phyloP scores from a whole-genome alignment of 306 rosid species.

The Castanea mollissima region DNA sequence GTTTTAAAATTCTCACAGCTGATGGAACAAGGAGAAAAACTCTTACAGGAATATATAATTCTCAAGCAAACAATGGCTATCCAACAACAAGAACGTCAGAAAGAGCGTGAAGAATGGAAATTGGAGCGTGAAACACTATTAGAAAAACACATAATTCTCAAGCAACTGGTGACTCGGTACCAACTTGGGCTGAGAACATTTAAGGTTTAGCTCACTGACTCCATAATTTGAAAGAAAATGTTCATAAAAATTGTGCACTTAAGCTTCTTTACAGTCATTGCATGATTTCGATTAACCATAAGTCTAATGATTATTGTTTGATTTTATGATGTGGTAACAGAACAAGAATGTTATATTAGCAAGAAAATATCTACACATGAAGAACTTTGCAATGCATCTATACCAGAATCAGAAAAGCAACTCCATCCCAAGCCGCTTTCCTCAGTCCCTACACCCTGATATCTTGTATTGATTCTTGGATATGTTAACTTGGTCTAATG shows the following conservation, averaged over 20 bases:
- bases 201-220: too few relatives aligned
- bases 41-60: constrained; percentile 66
- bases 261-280: neutral
- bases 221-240: neutral
- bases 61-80: constrained; percentile 36
- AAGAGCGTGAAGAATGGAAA: too few relatives aligned
- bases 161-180: constrained; percentile 44
- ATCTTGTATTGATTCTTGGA: too few relatives aligned
- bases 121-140: too few relatives aligned
- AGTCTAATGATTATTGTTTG: neutral
- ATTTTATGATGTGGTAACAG: constrained; percentile 14
- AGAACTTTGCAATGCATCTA: constrained; percentile 27
- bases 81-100: constrained; percentile 36
- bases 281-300: neutral
- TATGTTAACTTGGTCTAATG: too few relatives aligned
- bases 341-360: constrained; percentile 69
- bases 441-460: too few relatives aligned
- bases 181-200: constrained; percentile 31
- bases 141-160: neutral
- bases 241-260: neutral
- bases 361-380: too few relatives aligned
- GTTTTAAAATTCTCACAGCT: too few relatives aligned
- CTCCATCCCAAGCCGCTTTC: constrained; percentile 61
- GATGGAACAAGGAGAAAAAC: constrained; percentile 60
- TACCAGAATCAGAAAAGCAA: constrained; percentile 81